phyloP scores from a whole-genome alignment of 2,329 filamentous ascomycete genomes.

The Penicillium sp. region DNA sequence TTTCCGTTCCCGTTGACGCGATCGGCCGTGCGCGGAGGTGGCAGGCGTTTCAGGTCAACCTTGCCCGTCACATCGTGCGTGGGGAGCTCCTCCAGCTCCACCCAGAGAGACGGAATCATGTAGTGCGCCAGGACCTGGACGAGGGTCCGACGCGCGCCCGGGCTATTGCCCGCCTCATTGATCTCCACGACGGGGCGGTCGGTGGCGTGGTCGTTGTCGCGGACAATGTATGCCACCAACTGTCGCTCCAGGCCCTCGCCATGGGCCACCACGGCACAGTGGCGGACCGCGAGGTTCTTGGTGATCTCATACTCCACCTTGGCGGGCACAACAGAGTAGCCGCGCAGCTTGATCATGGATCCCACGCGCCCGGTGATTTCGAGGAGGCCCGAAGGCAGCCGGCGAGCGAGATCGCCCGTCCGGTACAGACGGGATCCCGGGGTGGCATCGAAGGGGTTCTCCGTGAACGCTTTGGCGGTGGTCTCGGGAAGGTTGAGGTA shows the following conservation, averaged over 20 bases:
- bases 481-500: conserved; percentile 74
- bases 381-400: conserved; percentile 58
- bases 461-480: conserved; percentile 62
- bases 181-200: no score
- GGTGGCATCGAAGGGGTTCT: conserved; percentile 54
- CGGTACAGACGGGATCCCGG: conserved; percentile 62
- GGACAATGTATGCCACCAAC: conserved; percentile 67
- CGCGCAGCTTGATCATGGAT: conserved; percentile 71
- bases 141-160: conserved; percentile 57
- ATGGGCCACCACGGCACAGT: conserved; percentile 62
- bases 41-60: no score
- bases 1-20: no score
- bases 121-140: conserved; percentile 67
- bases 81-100: conserved; percentile 60
- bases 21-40: no score
- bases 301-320: conserved; percentile 67
- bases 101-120: conserved; percentile 73
- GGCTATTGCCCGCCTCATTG: no score
- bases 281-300: conserved; percentile 59
- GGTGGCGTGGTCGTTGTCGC: no score
- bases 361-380: conserved; percentile 70
- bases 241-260: conserved; percentile 68
- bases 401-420: conserved; percentile 61
- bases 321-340: conserved; percentile 67
- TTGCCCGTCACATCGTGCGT: conserved; percentile 73